These are phyloP conservation scores for Nothophaeocryptopus gaeumannii DNA, from an alignment of 2,329 filamentous ascomycete genomes.

Conservation along the genomic window DNA sequence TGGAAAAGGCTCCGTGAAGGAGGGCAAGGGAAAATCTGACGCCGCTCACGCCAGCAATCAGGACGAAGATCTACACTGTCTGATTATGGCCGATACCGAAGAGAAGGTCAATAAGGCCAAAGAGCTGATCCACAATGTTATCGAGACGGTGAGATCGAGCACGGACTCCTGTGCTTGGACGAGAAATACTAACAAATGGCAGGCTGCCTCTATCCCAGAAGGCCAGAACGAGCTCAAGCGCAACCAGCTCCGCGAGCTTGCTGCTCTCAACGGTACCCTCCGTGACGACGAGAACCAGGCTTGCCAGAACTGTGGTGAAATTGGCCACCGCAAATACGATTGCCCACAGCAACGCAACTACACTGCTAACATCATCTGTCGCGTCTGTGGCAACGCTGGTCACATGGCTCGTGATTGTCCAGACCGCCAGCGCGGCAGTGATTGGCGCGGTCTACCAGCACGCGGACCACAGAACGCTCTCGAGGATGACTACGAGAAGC, in stretches of 20 bases:
- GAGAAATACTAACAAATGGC: conserved; percentile 27
- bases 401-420: conserved; percentile 99
- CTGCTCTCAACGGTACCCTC: conserved; percentile 95
- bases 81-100: conserved; percentile 99
- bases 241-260: conserved; percentile 95
- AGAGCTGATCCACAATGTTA: conserved; percentile 96
- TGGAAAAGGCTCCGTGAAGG: conserved; percentile 98
- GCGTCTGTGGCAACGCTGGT: conserved; percentile 93
- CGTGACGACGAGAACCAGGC: conserved; percentile 99
- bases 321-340: conserved; percentile 97
- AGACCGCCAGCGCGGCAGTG: conserved; percentile 83
- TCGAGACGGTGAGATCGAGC: conserved; percentile 77
- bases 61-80: conserved; percentile 96
- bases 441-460: conserved; percentile 75
- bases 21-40: conserved; percentile 98
- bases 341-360: conserved; percentile 97
- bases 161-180: not conserved
- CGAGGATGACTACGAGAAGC: conserved; percentile 94
- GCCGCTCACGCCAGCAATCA: conserved; percentile 99
- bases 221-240: conserved; percentile 98
- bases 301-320: conserved; percentile 98
- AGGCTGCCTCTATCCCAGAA: conserved; percentile 98
- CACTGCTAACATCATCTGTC: conserved; percentile 99
- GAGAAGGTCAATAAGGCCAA: conserved; percentile 99
- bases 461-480: conserved; percentile 63